Evolutionary conservation across 345 rosid genomes (phyloP).

Genomic region (Cardamine chenopodiifolia): DNA sequence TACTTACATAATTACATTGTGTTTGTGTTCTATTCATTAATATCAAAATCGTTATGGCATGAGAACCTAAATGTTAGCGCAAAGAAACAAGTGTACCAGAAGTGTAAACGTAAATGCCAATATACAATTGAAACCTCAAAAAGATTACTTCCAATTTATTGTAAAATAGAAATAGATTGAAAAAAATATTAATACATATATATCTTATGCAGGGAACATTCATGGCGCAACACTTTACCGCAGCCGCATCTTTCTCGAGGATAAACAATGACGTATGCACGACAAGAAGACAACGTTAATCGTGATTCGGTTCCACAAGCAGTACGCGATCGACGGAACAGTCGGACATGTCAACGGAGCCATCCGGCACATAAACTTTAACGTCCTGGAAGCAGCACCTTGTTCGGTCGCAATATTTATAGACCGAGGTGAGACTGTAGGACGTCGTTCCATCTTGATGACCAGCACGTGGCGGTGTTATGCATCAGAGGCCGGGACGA

Average conservation of each 20-base stretch:
- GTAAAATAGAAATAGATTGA: not conserved
- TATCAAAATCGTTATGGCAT: too few relatives aligned
- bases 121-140: not conserved
- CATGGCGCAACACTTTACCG: slow-evolving; percentile 50
- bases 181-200: not conserved
- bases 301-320: slow-evolving; percentile 56
- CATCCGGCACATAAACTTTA: slow-evolving; percentile 45
- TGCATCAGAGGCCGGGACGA: slow-evolving; percentile 47
- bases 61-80: too few relatives aligned
- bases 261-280: slow-evolving; percentile 61
- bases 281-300: slow-evolving; percentile 54
- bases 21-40: too few relatives aligned
- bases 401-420: slow-evolving; percentile 52
- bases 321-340: slow-evolving; percentile 45
- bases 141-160: not conserved
- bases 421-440: slow-evolving; percentile 41
- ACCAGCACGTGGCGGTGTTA: slow-evolving; percentile 40
- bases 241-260: slow-evolving; percentile 50
- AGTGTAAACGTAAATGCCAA: not conserved
- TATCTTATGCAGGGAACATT: slow-evolving; percentile 28
- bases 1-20: too few relatives aligned
- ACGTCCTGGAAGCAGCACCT: slow-evolving; percentile 58
- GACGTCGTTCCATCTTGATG: slow-evolving; percentile 17
- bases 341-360: slow-evolving; percentile 38
- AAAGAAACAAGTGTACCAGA: not conserved